Base-by-base conservation (phyloP, 23 red algal genomes). In the Gracilaria gracilis region DNA sequence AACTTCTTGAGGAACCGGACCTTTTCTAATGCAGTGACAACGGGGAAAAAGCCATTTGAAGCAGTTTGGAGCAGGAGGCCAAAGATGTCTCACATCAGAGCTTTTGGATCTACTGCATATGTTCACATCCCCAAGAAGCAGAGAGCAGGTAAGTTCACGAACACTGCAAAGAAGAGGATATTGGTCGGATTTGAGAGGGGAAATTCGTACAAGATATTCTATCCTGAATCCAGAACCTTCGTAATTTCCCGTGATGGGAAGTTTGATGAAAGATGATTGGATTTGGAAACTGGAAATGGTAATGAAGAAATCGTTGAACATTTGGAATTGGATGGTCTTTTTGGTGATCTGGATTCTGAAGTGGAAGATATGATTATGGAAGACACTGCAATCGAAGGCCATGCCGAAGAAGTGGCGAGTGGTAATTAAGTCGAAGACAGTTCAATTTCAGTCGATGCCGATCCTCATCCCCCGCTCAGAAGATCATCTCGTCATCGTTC, bases 151-250 rank as follows among this genome's bases (percentile, higher is more conserved):
- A 87, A 87, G 28, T 87, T 87, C 39, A 69, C 23, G 42, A 1
- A 17, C 1, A 51, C 50, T 19, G 67, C 85, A 64, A 75, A 39
- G 16, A 55, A 62, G n/a, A 46, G 85, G 5, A n/a, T 88, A 4
- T 57, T 90, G 7, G 87, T 81, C 19, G 87, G 46, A 14, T 90
- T 76, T 70, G 72, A 77, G 20, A 77, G 72, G 28, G 39, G 72
- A 6, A 77, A 77, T 50, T 50, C 39, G 0, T 77, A 77, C 42
- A 77, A 75, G 36, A 21, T 75, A 9, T 75, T 75, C 37, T 75
- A 9, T 46, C 69, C 69, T 8, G 69, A 75, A 1, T 3, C 5
- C 17, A 46, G 1, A 19, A 75, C 28, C 25, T 75, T 75, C 36
- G 6, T 7, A 7, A 19, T 75, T n/a, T 75, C 69, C 9, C 69